Evolutionary conservation across 495 filamentous ascomycete species (phyloP).

Genomic region (Penicillium flavigenum): DNA sequence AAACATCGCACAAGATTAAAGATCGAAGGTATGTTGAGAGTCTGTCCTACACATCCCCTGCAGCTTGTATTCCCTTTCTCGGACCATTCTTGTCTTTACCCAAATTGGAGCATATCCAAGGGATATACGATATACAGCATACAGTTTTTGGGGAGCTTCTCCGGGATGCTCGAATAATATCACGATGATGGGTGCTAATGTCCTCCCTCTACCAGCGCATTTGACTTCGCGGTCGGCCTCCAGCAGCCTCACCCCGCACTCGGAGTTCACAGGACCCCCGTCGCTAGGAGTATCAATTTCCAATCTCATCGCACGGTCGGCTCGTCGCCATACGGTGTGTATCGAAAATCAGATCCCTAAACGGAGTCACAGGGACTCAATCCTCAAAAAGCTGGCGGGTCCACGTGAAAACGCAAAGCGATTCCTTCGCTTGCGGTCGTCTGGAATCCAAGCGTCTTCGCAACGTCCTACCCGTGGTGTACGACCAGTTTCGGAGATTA

Average conservation of each 20-base stretch:
- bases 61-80: conserved; percentile 9
- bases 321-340: conserved; percentile 24
- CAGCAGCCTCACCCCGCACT: conserved; percentile 24
- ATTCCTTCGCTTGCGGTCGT: conserved; percentile 46
- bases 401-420: conserved; percentile 53
- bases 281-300: conserved; percentile 23
- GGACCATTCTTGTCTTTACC: conserved; percentile 6
- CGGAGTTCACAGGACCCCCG: conserved; percentile 20
- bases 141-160: conserved; percentile 8
- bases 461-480: conserved; percentile 24
- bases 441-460: conserved; percentile 28
- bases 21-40: conserved; percentile 8
- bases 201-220: conserved; percentile 27
- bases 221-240: conserved; percentile 30
- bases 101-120: conserved; percentile 6
- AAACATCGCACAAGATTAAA: conserved; percentile 5
- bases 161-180: conserved; percentile 21
- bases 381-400: conserved; percentile 46
- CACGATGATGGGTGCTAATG: conserved; percentile 39
- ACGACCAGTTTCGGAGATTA: conserved; percentile 46
- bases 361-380: conserved; percentile 32
- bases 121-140: conserved; percentile 13
- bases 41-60: conserved; percentile 10
- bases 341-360: conserved; percentile 31
- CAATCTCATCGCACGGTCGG: conserved; percentile 29